A percentile compares a stretch with the other conserved stretches of the same genome.
phyloP scores from a whole-genome alignment of 805 yeast species.

The Ogataea angusta region DNA sequence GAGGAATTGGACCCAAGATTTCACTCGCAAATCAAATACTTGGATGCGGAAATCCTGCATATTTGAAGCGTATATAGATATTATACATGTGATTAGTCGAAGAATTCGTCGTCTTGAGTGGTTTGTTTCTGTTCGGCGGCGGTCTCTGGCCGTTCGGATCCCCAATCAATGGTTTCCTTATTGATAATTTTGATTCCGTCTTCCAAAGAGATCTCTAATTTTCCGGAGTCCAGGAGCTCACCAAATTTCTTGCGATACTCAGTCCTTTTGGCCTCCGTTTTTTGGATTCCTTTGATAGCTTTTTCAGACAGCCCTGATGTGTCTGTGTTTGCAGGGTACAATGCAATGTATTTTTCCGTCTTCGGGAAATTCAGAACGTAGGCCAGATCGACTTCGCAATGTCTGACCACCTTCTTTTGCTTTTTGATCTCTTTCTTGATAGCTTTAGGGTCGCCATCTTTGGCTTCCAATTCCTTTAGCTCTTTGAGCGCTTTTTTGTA shows the following conservation, averaged over 20 bases:
- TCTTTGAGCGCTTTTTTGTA: conserved; percentile 51
- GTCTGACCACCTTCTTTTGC: conserved; percentile 47
- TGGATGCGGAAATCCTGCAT: conserved; percentile 36
- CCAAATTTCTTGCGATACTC: conserved; percentile 52
- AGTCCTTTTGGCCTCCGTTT: conserved; percentile 42
- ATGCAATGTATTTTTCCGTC: conserved; percentile 72
- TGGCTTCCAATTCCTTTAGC: conserved; percentile 34
- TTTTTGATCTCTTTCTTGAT: conserved; percentile 32
- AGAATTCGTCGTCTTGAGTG: conserved; percentile 35
- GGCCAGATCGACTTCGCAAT: conserved; percentile 65
- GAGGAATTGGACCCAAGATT: conserved; percentile 30
- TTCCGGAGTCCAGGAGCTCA: conserved; percentile 47
- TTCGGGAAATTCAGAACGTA: conserved; percentile 78
- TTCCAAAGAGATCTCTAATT: conserved; percentile 50
- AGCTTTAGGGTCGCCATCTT: conserved; percentile 23
- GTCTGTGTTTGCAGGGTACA: conserved; percentile 52
- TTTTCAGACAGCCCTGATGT: conserved; percentile 32
- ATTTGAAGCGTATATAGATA: conserved; percentile 2
- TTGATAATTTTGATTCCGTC: conserved; percentile 35
- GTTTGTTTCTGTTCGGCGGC: neutral
- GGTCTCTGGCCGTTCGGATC: conserved; percentile 1
- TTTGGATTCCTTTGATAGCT: conserved; percentile 42
- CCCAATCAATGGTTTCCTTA: conserved; percentile 13
- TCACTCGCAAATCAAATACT: conserved; percentile 37
- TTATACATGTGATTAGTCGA: conserved; percentile 23